Conservation (phyloP, 352 stramenopile species). For the Globisporangium carolinianum region DNA sequence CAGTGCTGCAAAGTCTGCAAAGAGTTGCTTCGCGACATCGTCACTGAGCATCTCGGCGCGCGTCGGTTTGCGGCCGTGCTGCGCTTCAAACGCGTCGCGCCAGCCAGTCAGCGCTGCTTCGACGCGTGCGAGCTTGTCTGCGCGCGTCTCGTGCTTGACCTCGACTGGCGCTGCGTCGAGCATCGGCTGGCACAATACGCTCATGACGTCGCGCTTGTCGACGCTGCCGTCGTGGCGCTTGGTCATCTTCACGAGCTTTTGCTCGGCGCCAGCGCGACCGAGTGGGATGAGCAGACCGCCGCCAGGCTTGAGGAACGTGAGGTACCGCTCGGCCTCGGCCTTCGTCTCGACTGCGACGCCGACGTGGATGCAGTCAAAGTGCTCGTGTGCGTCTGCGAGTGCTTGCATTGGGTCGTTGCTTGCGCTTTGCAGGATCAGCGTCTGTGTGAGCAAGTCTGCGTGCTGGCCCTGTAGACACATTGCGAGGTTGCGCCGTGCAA, state of each 20-base stretch:
- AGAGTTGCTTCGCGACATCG: constrained; percentile 48
- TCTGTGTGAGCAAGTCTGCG: constrained; percentile 23
- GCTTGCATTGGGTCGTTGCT: constrained; percentile 34
- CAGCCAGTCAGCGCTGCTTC: constrained; percentile 55
- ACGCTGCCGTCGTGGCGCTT: constrained; percentile 50
- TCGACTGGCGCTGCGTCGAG: constrained; percentile 45
- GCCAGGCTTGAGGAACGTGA: constrained; percentile 60
- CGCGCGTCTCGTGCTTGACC: constrained; percentile 41
- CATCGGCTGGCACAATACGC: constrained; percentile 80
- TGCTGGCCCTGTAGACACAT: constrained; percentile 26
- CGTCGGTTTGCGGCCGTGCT: constrained; percentile 43
- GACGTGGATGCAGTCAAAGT: constrained; percentile 77
- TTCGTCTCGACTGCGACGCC: constrained; percentile 77
- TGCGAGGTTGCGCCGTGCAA: constrained; percentile 59
- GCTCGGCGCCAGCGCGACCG: constrained; percentile 44
- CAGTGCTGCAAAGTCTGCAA: constrained; percentile 59
- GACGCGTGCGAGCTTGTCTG: constrained; percentile 50
- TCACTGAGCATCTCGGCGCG: constrained; percentile 64
- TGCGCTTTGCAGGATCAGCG: constrained; percentile 31
- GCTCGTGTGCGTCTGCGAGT: constrained; percentile 7
- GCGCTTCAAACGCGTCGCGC: constrained; percentile 54
- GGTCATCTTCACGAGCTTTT: constrained; percentile 83
- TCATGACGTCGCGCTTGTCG: constrained; percentile 73
- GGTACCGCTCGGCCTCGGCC: constrained; percentile 55
- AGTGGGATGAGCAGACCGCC: constrained; percentile 67